phyloP scores from a whole-genome alignment of 139 green algal species.

The Coelastrella sp. region DNA sequence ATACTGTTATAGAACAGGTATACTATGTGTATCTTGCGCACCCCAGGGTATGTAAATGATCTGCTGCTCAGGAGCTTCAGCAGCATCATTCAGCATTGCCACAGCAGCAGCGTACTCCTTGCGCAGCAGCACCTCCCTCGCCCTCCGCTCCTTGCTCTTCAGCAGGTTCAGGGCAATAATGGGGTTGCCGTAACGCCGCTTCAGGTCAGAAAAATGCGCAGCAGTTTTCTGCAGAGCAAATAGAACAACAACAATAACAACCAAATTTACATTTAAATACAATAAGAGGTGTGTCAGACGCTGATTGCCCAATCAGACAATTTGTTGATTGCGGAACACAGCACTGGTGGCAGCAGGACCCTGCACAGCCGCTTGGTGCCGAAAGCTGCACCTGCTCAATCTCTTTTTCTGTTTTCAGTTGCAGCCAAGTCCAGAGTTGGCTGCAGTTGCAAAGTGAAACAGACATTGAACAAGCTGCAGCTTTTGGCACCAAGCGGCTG shows the following conservation, averaged over 20 bases:
- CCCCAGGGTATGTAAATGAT: conserved; percentile 80
- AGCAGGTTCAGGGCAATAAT: conserved; percentile 94
- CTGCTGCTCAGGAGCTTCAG: conserved; percentile 44
- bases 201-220: conserved; percentile 72
- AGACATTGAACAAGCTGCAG: not conserved
- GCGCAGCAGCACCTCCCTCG: conserved; percentile 89
- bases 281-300: not conserved
- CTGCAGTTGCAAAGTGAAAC: no score
- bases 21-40: not conserved
- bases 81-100: conserved; percentile 78
- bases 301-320: not conserved
- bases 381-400: no score
- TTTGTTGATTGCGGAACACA: not conserved
- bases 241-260: not conserved
- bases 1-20: no score
- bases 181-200: conserved; percentile 84
- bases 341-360: not conserved
- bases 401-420: not conserved
- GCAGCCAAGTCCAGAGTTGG: no score
- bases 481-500: not conserved
- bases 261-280: not conserved
- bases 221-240: conserved; percentile 44
- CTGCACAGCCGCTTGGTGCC: no score
- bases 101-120: conserved; percentile 84
- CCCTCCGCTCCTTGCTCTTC: conserved; percentile 69